phyloP scores from a whole-genome alignment of 2,329 filamentous ascomycete genomes.

The Lecanicillium sp. region DNA sequence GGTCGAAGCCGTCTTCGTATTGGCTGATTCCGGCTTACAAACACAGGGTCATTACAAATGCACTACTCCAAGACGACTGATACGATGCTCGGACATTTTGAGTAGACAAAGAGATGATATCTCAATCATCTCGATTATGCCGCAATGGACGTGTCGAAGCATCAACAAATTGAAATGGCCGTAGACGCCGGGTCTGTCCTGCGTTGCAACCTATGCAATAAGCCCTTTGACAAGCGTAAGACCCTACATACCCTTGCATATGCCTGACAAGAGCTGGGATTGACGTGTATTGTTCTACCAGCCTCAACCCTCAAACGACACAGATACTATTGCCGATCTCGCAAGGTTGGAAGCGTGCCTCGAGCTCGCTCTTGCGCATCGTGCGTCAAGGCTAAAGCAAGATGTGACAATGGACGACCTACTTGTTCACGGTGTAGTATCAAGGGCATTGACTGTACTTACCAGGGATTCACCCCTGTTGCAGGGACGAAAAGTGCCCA shows the following conservation, averaged over 20 bases:
- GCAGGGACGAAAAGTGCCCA: not conserved
- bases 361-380: not conserved
- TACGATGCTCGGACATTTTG: too few species aligned
- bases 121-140: too few species aligned
- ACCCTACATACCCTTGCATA: not conserved
- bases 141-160: too few species aligned
- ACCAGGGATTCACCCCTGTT: too few species aligned
- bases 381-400: conserved; percentile 1
- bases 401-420: not conserved
- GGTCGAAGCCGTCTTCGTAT: too few species aligned
- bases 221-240: conserved; percentile 1
- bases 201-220: conserved; percentile 3
- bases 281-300: too few species aligned
- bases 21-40: not conserved
- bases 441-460: not conserved
- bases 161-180: not conserved
- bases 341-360: not conserved
- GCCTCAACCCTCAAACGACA: too few species aligned
- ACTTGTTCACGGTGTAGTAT: not conserved
- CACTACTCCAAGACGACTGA: too few species aligned
- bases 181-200: not conserved
- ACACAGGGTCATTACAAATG: not conserved
- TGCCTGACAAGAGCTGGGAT: too few species aligned
- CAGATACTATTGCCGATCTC: conserved; percentile 3
- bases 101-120: too few species aligned